Percentiles rank a stretch among this genome's conserved stretches.
Conservation (phyloP, 1,284 basidiomycete genomes). For the Uromyces viciae-fabae region DNA sequence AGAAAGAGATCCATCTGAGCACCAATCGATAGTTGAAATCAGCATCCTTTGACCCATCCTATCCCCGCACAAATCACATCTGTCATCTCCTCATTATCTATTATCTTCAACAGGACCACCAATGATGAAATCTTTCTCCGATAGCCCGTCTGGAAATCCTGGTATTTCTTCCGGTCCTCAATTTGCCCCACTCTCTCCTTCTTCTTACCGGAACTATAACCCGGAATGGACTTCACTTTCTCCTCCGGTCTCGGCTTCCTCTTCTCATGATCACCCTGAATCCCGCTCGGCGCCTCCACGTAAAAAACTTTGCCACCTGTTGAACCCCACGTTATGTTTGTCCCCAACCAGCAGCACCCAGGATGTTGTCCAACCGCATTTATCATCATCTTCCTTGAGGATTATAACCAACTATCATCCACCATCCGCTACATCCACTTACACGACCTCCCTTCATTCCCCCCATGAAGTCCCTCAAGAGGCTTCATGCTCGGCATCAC, state of each 20-base stretch:
- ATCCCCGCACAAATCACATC: no score
- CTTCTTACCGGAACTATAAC: background rate
- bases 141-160: constrained; percentile 11
- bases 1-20: no score
- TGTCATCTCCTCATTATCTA: no score
- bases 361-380: no score
- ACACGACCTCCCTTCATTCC: no score
- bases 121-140: constrained; percentile 14
- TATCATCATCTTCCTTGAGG: background rate
- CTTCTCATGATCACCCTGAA: constrained; percentile 9
- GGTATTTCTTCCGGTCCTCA: background rate
- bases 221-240: constrained; percentile 25
- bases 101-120: no score
- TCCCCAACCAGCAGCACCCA: background rate
- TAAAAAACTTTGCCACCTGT: background rate
- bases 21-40: no score
- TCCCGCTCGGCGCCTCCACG: background rate
- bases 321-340: background rate
- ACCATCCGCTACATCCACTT: background rate
- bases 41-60: no score
- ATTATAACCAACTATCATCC: background rate
- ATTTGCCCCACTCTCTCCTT: background rate
- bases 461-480: background rate
- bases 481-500: background rate
- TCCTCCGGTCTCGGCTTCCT: constrained; percentile 10